Base-by-base conservation (phyloP, 2,329 filamentous ascomycete species). In the Botrytis byssoidea region DNA sequence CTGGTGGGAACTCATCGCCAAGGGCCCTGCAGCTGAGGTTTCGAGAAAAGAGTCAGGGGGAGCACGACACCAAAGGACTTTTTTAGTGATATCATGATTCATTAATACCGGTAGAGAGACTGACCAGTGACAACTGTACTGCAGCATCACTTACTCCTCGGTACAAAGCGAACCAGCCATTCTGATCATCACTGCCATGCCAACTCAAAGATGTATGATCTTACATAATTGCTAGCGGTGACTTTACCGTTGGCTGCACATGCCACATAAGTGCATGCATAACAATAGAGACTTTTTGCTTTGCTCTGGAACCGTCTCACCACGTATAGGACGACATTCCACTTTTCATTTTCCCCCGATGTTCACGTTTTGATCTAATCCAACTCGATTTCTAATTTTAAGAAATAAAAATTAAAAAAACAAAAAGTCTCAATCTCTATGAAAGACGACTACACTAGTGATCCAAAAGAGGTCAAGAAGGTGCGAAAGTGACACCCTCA, bases 151-250 rank as follows among this genome's bases (percentile, higher is more conserved):
- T 42, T 20, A 29, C 51, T 57, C n/a, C 25, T 57, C 51, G 51
- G 51, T 29, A n/a, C 48, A 55, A n/a, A 55, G 48, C 48, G 7
- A n/a, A 55, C n/a, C 48, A 57, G 14, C 29, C 3, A 29, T 29
- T 29, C 51, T 55, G n/a, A 57, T 57, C 51, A 29, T 29, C 51
- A 57, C 51, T 32, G 51, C n/a, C 51, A 57, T 57, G 51, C 25
- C 51, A 57, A 57, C 14, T 57, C 51, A 29, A n/a, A 57, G 14
- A 6, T 57, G 14, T 29, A 32, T 32, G 51, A 57, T 57, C 51
- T 57, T 57, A 61, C 59, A 61, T 61, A 61, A 61, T 61, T 66
- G 29, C 29, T 22, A 22, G 42, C n/a, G 63, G 63, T 46, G 40
- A 65, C 18, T 35, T 35, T 48, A 48, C 32, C 44, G 29, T 51